phyloP scores from a whole-genome alignment of 441 rosid species.

The Euphorbia corollata region DNA sequence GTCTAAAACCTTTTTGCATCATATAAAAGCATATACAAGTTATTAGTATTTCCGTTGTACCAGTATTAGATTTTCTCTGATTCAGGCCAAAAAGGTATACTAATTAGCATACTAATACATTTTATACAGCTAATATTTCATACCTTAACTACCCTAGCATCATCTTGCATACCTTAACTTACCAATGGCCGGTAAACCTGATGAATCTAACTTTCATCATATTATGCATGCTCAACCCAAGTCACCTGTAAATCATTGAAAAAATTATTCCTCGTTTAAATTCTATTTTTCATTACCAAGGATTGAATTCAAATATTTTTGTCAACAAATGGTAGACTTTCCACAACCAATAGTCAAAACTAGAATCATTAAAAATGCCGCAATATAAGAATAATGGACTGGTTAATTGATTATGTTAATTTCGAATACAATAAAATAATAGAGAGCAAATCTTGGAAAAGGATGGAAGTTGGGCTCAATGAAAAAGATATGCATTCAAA shows the following conservation, averaged over 20 bases:
- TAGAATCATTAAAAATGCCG: too few species aligned
- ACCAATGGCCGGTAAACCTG: slow-evolving; percentile 56
- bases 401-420: too few species aligned
- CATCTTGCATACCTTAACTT: slow-evolving; percentile 67
- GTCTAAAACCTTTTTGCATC: too few species aligned
- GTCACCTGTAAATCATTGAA: slow-evolving; percentile 50
- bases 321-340: not conserved
- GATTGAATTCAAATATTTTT: not conserved
- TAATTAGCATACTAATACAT: not conserved
- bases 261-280: not conserved
- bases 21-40: too few species aligned
- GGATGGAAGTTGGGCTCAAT: slow-evolving; percentile 34
- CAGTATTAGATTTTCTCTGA: too few species aligned
- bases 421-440: slow-evolving; percentile 1
- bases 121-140: not conserved
- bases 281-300: not conserved
- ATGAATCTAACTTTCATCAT: slow-evolving; percentile 55
- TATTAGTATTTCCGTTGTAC: too few species aligned
- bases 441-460: slow-evolving; percentile 27
- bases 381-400: too few species aligned
- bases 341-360: too few species aligned
- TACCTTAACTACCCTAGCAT: slow-evolving; percentile 95
- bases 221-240: slow-evolving; percentile 90
- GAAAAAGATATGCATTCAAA: slow-evolving; percentile 23
- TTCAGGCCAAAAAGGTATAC: slow-evolving; percentile 4